Base-by-base conservation (phyloP, 2,329 filamentous ascomycete species). In the Calonectria montana region DNA sequence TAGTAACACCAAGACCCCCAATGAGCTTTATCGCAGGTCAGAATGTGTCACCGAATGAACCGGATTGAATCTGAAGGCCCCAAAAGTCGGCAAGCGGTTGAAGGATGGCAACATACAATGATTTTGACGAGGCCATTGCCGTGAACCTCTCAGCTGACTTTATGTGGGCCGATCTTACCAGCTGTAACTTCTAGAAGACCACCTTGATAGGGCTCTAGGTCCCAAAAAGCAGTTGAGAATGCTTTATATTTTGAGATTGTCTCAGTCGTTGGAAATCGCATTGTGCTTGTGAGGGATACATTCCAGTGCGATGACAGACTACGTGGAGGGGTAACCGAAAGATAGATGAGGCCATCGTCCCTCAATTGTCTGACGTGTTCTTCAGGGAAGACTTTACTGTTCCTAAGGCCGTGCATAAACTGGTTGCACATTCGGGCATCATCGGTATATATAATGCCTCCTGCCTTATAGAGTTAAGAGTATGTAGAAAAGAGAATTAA, bases 91-190 rank as follows among this genome's bases (percentile, higher is more conserved):
- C 29, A 31, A 31, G 9, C 29, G 29, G 5, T 31, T 31, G 5
- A 31, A 31, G 31, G 31, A 35, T 35, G 31, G 10, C 2, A n/a
- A 45, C 39, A 12, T 45, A 23, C 57, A 18, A 62, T 62, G 3
- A 62, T 62, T 31, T 62, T 62, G 27, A 43, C 31, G 39, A 25
- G 23, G 10, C 57, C 57, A 45, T 62, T 6, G 9, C 57, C 57
- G 9, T 62, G 57, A 31, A 62, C 57, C 18, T 62, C 57, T 39
- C 57, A 62, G 57, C 57, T 62, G 23, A 62, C 39, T 21, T 62
- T 45, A 45, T 45, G 57, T 3, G 57, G 16, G 25, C 57, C 25
- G 4, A 45, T 23, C 15, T 45, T 62, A 2, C 57, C 39, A n/a
- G 39, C 6, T 2, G 0, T 21, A 7, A 62, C n/a, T 45, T n/a